Evolutionary conservation across 2,329 filamentous ascomycete species (phyloP), one percentile per base, ranked within the genome.

Genomic region (Nemania abortiva): DNA sequence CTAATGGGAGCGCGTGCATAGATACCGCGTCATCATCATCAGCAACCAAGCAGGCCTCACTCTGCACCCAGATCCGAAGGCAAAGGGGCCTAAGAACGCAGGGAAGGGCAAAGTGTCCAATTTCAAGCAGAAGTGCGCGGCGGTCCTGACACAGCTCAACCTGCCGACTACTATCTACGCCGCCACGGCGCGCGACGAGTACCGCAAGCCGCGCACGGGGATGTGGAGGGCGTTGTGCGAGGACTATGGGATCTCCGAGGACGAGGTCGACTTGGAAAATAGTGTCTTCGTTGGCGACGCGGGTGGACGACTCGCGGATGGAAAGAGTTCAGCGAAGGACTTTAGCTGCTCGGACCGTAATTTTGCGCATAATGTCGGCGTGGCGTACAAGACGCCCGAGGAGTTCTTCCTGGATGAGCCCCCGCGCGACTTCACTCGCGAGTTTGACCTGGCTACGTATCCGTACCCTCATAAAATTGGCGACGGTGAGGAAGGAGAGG

Each of bases 271-370:
- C 78, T 79, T 92, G 39, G 81, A 87, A 18, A 83, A 85, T 2
- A 97, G 93, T 27, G 84, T 98, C 71, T 98, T 97, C 77, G 90
- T 99, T 53, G 96, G 96, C 53, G 96, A 99, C 82, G 96, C 96
- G 6, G 90, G 87, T 13, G 90, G 90, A 0, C 85, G 90, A 77
- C 76, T 83, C 72, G 84, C 89, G 71, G 72, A 74, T 76, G 77
- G 79, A 72, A 79, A 74, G 77, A 75, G 9, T 72, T 76, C 31
- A 0, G 73, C 80, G 2, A 89, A 88, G 71, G 89, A 91, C 76
- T 91, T 91, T 68, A 90, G 88, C 76, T 90, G 88, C 73, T 90
- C 88, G 9, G 89, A 91, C 75, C 83, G 93, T 66, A 92, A 98
- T 76, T 91, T 98, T 74, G 95, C 96, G 2, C 85, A 90, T 70